Conservation (phyloP, 2,329 filamentous ascomycete species). For the Fusarium pininemorale region DNA sequence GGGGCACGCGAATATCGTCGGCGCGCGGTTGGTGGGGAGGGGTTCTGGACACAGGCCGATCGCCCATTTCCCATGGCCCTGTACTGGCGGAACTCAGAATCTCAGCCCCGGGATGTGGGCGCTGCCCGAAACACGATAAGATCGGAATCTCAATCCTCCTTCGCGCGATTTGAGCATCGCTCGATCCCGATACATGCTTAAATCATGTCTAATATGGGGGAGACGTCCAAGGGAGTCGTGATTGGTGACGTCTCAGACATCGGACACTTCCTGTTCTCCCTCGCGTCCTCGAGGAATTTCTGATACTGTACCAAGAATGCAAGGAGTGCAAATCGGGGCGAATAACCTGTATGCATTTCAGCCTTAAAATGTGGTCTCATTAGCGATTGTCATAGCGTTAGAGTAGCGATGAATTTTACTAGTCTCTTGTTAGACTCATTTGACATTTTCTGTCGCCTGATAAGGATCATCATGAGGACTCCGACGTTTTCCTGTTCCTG, state of each 20-base stretch:
- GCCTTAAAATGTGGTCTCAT: slow-evolving; percentile 1
- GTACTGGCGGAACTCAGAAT: slow-evolving; percentile 30
- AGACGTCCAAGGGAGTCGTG: background rate
- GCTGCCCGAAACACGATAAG: background rate
- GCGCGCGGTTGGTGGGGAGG: slow-evolving; percentile 31
- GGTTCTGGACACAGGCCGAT: slow-evolving; percentile 34
- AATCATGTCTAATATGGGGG: background rate
- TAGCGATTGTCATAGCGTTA: slow-evolving; percentile 4
- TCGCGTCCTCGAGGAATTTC: background rate
- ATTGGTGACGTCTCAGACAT: background rate
- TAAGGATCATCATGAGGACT: background rate
- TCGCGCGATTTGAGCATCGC: background rate
- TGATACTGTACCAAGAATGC: background rate
- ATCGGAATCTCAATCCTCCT: background rate
- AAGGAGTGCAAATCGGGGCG: background rate
- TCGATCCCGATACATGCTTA: slow-evolving; percentile 22
- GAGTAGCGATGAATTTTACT: background rate
- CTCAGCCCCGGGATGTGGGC: background rate
- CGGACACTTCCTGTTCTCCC: background rate
- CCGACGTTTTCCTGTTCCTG: background rate
- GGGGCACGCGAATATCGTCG: slow-evolving; percentile 30
- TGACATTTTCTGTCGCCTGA: background rate
- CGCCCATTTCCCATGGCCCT: slow-evolving; percentile 37
- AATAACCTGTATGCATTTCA: background rate
- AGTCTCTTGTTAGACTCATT: background rate